These are phyloP conservation scores for Phialemonium atrogriseum DNA, from an alignment of 2,329 filamentous ascomycete species.

Conservation along the genomic window DNA sequence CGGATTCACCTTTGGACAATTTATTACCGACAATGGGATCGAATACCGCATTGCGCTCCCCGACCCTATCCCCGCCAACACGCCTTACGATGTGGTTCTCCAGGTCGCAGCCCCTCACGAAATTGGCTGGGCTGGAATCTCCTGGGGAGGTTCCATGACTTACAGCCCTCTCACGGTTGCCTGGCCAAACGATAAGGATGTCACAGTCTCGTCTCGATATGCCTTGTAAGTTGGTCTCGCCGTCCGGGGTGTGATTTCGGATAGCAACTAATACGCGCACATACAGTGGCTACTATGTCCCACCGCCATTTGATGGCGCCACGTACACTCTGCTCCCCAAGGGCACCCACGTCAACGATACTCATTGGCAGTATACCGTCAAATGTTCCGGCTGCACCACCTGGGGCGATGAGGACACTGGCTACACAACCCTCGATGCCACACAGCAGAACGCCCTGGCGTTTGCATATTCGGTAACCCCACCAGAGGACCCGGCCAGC, in stretches of 20 bases:
- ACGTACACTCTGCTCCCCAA: slow-evolving; percentile 23
- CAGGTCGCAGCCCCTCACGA: slow-evolving; percentile 33
- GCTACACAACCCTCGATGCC: slow-evolving; percentile 27
- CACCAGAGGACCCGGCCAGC: slow-evolving; percentile 28
- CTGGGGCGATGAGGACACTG: slow-evolving; percentile 32
- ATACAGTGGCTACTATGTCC: slow-evolving; percentile 25
- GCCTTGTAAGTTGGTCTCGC: slow-evolving; percentile 28
- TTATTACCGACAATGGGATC: slow-evolving; percentile 27
- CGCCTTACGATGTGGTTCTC: slow-evolving; percentile 22
- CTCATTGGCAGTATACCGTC: slow-evolving; percentile 31
- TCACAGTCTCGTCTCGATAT: slow-evolving; percentile 32
- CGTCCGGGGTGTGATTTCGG: not conserved
- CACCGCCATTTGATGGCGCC: slow-evolving; percentile 19
- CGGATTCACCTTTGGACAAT: slow-evolving; percentile 34
- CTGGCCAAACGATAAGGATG: slow-evolving; percentile 33
- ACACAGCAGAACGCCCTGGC: slow-evolving; percentile 27
- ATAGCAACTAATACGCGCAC: slow-evolving; percentile 3
- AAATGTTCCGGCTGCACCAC: slow-evolving; percentile 32
- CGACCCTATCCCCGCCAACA: slow-evolving; percentile 17
- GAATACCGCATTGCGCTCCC: slow-evolving; percentile 27
- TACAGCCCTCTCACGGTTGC: slow-evolving; percentile 36
- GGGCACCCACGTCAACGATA: slow-evolving; percentile 29
- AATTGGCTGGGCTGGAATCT: slow-evolving; percentile 38
- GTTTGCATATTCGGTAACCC: slow-evolving; percentile 27
- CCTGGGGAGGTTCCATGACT: slow-evolving; percentile 42